Evolutionary conservation across 345 rosid genomes (phyloP), one percentile per base, ranked within the genome.

Genomic region (Sapria himalayana): DNA sequence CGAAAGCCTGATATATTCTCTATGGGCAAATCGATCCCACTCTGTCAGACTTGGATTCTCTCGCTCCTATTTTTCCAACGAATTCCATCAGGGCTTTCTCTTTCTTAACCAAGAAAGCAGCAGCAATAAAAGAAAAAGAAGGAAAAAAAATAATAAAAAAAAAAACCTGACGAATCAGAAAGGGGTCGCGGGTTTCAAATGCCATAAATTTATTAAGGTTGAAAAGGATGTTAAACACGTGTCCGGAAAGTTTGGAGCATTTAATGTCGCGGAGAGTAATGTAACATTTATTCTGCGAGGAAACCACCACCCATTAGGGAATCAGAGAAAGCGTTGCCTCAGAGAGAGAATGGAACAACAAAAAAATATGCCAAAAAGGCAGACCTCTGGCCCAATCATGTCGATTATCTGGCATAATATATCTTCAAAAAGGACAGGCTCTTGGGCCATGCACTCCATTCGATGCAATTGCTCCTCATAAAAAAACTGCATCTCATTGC

Each of bases 361-460:
- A 29, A 25, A 7, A 25, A 33, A 10, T 6, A 35, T 25, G 35
- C 14, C 21, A 19, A 39, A 8, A 48, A 25, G 46, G 41, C 38
- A 34, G 44, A 85, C 96, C 76, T 81, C 75, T n/a, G 94, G 86
- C 54, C 74, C 72, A 52, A 81, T 65, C 96, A 85, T 85, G 59
- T 85, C 96, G 33, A 81, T 75, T 65, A 85, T 69, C 61, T 85
- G 96, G 64, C 96, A 85, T 19, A 85, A 50, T 45, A 85, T 81
- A 63, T 85, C 96, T 66, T 85, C 96, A 65, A 81, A 81, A 23
- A 85, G 66, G 25, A 85, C 96, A 9, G 94, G 92, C 52, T 85
- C 96, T 55, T 85, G 96, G 2, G 86, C 94, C 96, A 85, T 75
- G 64, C 96, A 85, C 51, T 85, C 96, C 96, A 85, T 85, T 49